A percentile compares a stretch with the other conserved stretches of the same genome.
These are phyloP conservation scores for Suillus spraguei DNA, from an alignment of 768 basidiomycete genomes.

Conservation along the genomic window DNA sequence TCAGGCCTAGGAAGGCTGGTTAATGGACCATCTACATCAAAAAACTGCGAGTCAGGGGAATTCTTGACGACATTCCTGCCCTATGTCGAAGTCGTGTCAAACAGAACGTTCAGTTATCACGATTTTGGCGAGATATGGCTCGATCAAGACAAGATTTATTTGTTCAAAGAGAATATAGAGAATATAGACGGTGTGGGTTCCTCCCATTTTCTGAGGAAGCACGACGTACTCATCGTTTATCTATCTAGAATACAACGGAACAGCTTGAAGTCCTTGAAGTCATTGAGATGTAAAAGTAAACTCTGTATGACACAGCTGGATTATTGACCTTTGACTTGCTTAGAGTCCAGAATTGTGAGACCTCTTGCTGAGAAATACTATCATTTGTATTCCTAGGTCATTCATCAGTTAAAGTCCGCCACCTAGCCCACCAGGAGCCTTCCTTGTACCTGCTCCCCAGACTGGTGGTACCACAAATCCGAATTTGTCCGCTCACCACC, in stretches of 20 bases:
- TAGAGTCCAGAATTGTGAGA: background rate
- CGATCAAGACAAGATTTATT: background rate
- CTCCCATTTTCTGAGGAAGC: background rate
- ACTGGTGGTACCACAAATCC: background rate
- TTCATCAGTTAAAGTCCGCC: background rate
- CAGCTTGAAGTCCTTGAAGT: conserved; percentile 5
- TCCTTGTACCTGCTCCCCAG: background rate
- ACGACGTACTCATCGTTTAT: background rate
- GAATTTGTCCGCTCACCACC: background rate
- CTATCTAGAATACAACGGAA: background rate
- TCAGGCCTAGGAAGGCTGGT: background rate
- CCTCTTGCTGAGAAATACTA: background rate
- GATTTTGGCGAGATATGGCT: background rate
- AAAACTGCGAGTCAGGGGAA: background rate
- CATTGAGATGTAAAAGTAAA: background rate
- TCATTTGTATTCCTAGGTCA: background rate
- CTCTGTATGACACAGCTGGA: background rate
- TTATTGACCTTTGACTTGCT: background rate
- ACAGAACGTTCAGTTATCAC: background rate
- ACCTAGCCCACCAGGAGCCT: background rate
- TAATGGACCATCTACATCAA: background rate
- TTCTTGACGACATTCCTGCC: background rate
- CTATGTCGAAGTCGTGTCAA: conserved; percentile 2
- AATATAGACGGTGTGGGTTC: background rate
- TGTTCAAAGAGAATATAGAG: background rate